phyloP scores from a whole-genome alignment of 2,329 filamentous ascomycete species.

The Sporothrix brunneoviolacea region DNA sequence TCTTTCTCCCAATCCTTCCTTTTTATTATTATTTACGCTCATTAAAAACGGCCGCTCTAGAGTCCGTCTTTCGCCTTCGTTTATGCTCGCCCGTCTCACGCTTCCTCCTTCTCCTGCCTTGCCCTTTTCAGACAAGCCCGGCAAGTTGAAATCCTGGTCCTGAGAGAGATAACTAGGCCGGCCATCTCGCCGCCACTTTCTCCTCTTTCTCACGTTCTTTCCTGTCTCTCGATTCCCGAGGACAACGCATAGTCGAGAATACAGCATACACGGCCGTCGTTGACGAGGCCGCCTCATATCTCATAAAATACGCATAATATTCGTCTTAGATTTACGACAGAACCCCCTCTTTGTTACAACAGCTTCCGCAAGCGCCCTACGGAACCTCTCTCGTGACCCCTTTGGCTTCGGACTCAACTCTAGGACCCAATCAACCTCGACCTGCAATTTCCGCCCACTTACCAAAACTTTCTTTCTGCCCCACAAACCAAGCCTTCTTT shows the following conservation, averaged over 20 bases:
- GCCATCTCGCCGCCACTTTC: background rate
- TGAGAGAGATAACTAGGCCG: background rate
- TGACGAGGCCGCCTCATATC: conserved; percentile 4
- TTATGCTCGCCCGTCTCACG: background rate
- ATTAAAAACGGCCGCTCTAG: background rate
- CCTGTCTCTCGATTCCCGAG: background rate
- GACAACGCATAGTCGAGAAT: too few relatives aligned
- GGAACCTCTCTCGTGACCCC: conserved; percentile 1
- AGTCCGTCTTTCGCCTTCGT: background rate
- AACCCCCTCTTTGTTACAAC: conserved; percentile 3
- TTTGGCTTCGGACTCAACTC: conserved; percentile 13
- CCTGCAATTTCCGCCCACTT: conserved; percentile 26
- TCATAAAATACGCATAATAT: conserved; percentile 6
- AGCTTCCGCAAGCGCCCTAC: conserved; percentile 18
- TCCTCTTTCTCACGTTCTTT: background rate
- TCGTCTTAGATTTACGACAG: background rate
- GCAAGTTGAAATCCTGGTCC: background rate
- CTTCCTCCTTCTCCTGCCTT: background rate
- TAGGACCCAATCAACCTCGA: conserved; percentile 24
- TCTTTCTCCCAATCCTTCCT: background rate
- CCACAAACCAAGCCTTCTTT: conserved; percentile 15
- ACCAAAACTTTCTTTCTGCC: conserved; percentile 12
- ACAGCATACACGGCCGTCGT: background rate
- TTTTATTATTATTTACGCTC: conserved; percentile 1
- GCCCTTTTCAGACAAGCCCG: conserved; percentile 14